phyloP scores from a whole-genome alignment of 371 early-diverging fungal genomes.

The Saksenaea oblongispora region DNA sequence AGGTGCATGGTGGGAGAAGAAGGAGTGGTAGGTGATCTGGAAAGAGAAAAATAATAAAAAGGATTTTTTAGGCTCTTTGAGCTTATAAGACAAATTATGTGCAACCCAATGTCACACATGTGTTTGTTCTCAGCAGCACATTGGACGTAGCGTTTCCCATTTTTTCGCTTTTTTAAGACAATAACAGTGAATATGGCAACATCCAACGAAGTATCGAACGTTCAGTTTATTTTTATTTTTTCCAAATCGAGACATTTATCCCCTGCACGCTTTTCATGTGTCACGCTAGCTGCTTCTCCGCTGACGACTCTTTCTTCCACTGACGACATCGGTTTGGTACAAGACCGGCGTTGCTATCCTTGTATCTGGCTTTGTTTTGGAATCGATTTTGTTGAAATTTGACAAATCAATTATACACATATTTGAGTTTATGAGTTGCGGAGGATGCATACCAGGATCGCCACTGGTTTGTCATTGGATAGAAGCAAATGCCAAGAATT shows the following conservation, averaged over 20 bases:
- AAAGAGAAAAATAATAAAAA: slow-evolving; percentile 1
- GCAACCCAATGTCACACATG: background rate
- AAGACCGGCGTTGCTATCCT: background rate
- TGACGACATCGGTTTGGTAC: background rate
- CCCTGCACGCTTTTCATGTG: background rate
- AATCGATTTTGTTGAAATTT: background rate
- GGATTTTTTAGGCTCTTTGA: background rate
- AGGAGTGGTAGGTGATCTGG: background rate
- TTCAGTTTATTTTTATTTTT: slow-evolving; percentile 4
- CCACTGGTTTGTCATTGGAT: background rate
- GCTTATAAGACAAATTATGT: background rate
- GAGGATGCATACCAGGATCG: background rate
- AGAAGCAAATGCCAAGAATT: background rate
- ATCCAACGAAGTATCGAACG: background rate
- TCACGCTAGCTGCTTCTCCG: background rate
- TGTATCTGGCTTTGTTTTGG: background rate
- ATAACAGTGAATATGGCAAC: background rate
- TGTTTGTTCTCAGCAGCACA: background rate
- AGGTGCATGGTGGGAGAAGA: slow-evolving; percentile 14
- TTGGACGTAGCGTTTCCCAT: background rate
- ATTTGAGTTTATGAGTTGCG: background rate
- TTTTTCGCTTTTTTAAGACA: background rate
- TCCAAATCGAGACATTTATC: background rate
- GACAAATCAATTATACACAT: background rate
- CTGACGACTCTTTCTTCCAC: background rate